Base-by-base conservation (phyloP, 208 protist genomes). In the Trypanosoma caninum region DNA sequence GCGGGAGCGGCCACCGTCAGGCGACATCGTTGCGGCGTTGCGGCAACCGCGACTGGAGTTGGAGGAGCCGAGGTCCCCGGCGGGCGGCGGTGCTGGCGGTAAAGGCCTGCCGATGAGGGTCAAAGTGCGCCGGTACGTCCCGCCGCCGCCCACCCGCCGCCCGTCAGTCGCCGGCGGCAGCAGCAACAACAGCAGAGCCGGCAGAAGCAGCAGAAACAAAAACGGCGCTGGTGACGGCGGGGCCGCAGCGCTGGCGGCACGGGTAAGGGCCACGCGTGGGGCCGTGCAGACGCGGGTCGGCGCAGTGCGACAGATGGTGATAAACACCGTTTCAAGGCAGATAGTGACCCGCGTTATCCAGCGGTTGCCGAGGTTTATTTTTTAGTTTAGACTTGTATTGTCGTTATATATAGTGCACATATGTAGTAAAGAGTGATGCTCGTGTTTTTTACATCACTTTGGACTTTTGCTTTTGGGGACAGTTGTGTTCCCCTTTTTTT, bases 131-230 rank as follows among this genome's bases (percentile, higher is more conserved):
- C 76, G 84, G 50, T 73, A 84, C 57, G 66, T 74, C 35, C 50
- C 61, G 38, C 85, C 84, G 37, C 89, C 89, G 46, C 70, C 69
- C 38, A 87, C 70, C 48, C 76, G 67, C 52, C 80, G 83, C 10
- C 65, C 55, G 13, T 59, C 20, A 0, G 72, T 63, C 0, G 59
- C 33, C 13, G 65, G 53, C 1, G 30, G 34, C 0, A 50, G 51
- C 30, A 63, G 69, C 38, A 73, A 69, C 9, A 46, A 58, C 16
- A 66, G 11, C 13, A 34, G 40, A 10, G 59, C 51, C 13, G 74
- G 60, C 7, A 20, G 35, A 23, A 25, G n/a, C n/a, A 40, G 31
- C 0, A 54, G 16, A n/a, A n/a, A n/a, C 6, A 47, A 65, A 28
- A 6, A 56, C n/a, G n/a, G n/a, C n/a, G n/a, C n/a, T n/a, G n/a